A percentile compares a stretch with the other conserved stretches of the same genome.
phyloP scores from a whole-genome alignment of 495 filamentous ascomycete species.

The Jackrogersella minutella region DNA sequence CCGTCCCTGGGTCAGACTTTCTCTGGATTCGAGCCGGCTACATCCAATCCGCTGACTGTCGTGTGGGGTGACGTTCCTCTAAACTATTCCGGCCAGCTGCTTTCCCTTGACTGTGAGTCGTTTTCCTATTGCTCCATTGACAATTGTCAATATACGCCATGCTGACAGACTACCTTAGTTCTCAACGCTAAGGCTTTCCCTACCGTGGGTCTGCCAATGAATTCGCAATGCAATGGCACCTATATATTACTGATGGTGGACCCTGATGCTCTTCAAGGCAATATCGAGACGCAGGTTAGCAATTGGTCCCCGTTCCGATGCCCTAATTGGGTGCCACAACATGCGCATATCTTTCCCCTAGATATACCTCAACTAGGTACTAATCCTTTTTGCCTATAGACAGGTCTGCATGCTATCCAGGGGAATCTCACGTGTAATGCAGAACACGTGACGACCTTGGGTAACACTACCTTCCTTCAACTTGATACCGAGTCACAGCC shows the following conservation, averaged over 20 bases:
- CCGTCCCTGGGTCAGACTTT: slow-evolving; percentile 3
- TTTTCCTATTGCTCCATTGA: not conserved
- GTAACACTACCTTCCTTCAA: not conserved
- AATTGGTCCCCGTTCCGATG: not conserved
- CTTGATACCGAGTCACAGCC: not conserved
- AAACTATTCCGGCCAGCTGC: slow-evolving; percentile 7
- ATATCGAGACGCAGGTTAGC: slow-evolving; percentile 4
- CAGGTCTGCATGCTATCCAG: not conserved
- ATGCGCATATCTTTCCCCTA: not conserved
- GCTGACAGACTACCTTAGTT: not conserved
- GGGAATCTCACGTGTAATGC: not conserved
- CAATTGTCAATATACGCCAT: not conserved
- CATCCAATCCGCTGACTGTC: slow-evolving; percentile 2
- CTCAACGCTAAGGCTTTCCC: not conserved
- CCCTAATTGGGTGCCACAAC: not conserved
- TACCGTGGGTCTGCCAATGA: slow-evolving; percentile 3
- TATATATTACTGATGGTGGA: slow-evolving; percentile 2
- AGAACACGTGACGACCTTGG: not conserved
- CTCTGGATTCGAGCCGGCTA: not conserved
- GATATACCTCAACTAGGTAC: not conserved
- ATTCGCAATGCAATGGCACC: not conserved
- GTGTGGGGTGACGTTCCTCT: not conserved
- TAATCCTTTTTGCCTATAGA: not conserved
- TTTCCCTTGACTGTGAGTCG: not conserved
- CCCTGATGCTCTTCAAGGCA: not conserved